Evolutionary conservation across 2,329 filamentous ascomycete genomes (phyloP).

Genomic region (Aspergillus persii): DNA sequence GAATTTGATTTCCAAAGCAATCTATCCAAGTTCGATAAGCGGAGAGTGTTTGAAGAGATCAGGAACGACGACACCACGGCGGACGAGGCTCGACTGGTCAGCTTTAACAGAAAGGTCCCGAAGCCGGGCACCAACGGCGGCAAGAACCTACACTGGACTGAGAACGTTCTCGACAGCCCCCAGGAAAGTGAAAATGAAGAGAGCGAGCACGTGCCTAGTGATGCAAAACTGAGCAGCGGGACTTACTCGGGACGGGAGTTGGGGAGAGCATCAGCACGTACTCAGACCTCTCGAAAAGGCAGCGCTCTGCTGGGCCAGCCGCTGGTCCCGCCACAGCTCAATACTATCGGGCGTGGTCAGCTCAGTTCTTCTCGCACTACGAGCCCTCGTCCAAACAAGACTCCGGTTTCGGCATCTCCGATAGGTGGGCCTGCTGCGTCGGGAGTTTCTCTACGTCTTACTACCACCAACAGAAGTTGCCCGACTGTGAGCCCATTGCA

Average conservation of each 20-base stretch:
- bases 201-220: conserved; percentile 44
- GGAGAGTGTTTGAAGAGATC: conserved; percentile 86
- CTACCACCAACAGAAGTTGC: conserved; percentile 54
- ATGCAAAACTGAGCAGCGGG: conserved; percentile 46
- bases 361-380: conserved; percentile 37
- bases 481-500: conserved; percentile 67
- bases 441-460: conserved; percentile 51
- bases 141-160: conserved; percentile 87
- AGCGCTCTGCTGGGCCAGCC: conserved; percentile 41
- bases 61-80: conserved; percentile 82
- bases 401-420: conserved; percentile 42
- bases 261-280: conserved; percentile 37
- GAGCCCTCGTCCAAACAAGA: conserved; percentile 41
- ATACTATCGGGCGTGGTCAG: conserved; percentile 34
- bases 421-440: conserved; percentile 37
- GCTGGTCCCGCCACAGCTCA: conserved; percentile 34
- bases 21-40: conserved; percentile 92
- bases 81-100: conserved; percentile 86
- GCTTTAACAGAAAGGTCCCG: conserved; percentile 71
- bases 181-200: conserved; percentile 76
- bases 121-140: conserved; percentile 69
- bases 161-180: conserved; percentile 76
- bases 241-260: conserved; percentile 45
- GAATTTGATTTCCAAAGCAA: conserved; percentile 93
- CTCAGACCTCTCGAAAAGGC: conserved; percentile 41